phyloP scores from a whole-genome alignment of 2,329 filamentous ascomycete species.

The Fusarium coicis region DNA sequence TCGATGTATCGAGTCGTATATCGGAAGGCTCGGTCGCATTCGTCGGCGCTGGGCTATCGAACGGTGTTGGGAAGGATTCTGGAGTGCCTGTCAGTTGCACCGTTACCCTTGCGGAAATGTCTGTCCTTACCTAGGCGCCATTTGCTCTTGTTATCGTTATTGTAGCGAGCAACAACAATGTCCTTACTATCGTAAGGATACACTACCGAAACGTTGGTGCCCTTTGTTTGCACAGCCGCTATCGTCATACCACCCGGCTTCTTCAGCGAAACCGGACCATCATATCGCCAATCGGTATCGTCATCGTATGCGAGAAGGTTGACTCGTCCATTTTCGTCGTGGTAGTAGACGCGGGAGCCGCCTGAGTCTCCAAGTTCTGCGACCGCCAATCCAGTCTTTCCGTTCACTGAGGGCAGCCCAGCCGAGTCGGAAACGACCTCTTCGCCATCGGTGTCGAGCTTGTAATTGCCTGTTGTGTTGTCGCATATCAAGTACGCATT shows the following conservation, averaged over 20 bases:
- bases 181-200: conserved; percentile 31
- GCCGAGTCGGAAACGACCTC: conserved; percentile 17
- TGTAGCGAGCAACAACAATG: conserved; percentile 10
- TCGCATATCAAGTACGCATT: conserved; percentile 31
- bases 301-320: conserved; percentile 34
- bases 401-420: conserved; percentile 23
- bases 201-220: conserved; percentile 27
- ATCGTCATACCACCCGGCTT: conserved; percentile 7
- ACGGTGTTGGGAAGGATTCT: conserved; percentile 29
- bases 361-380: conserved; percentile 32
- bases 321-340: conserved; percentile 25
- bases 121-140: conserved; percentile 8
- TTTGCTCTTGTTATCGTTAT: conserved; percentile 21
- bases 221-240: conserved; percentile 11
- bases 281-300: conserved; percentile 37
- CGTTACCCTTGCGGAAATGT: rapidly evolving
- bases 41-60: conserved; percentile 25
- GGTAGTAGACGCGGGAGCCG: conserved; percentile 34
- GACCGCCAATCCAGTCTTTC: conserved; percentile 27
- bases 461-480: conserved; percentile 24
- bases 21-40: conserved; percentile 19
- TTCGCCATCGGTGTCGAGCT: conserved; percentile 6
- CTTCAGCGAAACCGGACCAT: conserved; percentile 28
- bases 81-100: background rate
- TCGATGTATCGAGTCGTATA: conserved; percentile 13